Base-by-base conservation (phyloP, 2,329 filamentous ascomycete species). In the Graphiopsis chlorocephala region DNA sequence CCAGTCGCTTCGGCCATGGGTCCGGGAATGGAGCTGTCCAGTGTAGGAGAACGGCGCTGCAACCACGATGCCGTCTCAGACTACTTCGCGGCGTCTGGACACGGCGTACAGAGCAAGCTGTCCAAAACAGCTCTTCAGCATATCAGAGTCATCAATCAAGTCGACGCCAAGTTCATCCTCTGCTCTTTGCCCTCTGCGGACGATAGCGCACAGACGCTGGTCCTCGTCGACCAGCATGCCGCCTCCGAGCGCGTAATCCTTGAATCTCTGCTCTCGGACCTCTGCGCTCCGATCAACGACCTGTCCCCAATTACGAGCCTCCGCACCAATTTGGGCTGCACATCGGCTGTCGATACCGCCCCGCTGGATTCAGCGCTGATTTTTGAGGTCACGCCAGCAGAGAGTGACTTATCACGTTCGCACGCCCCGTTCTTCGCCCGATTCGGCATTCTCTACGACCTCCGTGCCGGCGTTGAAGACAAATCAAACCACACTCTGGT, bases 191-290 rank as follows among this genome's bases (percentile, higher is more conserved):
- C 68, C 0, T 17, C 29, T 47, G 53, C 48, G 12, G 53, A 68
- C 64, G 74, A 57, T 28, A 67, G 74, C 2, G 20, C 31, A 25
- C 55, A 29, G 15, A 70, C 87, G 1, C 79, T 98, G 4, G 83
- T 96, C 0, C 81, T 97, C 45, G 84, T 97, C 6, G 95, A 99
- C 72, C 95, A 99, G 73, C 95, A 99, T 74, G 95, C 95, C 0
- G 95, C 93, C 3, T 94, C 97, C 74, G 95, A 99, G 79, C 85
- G 95, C 53, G 88, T 90, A 67, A 88, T 88, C 1, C 85, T 98
- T 1, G 95, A 99, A 74, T 74, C 77, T 0, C 81, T 99, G 0
- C 87, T 96, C 74, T 67, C 73, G 26, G 82, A 86, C 2, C 77
- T 90, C 33, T 87, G 83, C 69, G 67, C 66, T 6, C 74, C 72